Evolutionary conservation across 192 early-diverging fungal genomes (phyloP).

Genomic region (Rhizoclosmatium globosum): DNA sequence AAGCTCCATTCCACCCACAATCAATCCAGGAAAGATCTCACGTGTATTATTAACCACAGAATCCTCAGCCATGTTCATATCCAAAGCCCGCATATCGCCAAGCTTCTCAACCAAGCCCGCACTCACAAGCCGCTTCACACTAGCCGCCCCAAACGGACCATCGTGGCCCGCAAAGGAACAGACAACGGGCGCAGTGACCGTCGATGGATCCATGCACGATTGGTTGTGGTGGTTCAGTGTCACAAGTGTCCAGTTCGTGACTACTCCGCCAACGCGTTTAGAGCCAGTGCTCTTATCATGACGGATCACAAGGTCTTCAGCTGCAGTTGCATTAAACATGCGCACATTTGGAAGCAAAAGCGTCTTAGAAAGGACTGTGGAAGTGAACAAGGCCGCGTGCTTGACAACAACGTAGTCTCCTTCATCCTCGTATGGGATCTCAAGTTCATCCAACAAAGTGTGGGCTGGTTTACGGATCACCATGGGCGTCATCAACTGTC

Average conservation of each 20-base stretch:
- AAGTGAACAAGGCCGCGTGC: constrained; percentile 70
- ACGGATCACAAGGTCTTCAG: constrained; percentile 75
- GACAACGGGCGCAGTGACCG: constrained; percentile 70
- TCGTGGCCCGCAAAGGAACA: constrained; percentile 74
- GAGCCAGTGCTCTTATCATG: constrained; percentile 38
- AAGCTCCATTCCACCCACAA: constrained; percentile 78
- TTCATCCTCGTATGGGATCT: constrained; percentile 74
- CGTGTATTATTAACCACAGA: constrained; percentile 70
- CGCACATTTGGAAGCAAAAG: constrained; percentile 70
- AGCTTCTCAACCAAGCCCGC: constrained; percentile 65
- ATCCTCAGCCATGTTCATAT: constrained; percentile 77
- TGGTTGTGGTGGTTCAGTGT: constrained; percentile 56
- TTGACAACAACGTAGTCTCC: constrained; percentile 78
- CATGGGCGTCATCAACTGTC: constrained; percentile 72
- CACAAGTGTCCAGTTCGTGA: constrained; percentile 81
- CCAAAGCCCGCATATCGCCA: constrained; percentile 69
- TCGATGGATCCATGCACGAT: constrained; percentile 79
- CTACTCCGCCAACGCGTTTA: constrained; percentile 68
- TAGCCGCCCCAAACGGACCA: constrained; percentile 73
- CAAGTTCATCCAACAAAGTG: constrained; percentile 68
- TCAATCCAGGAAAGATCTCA: constrained; percentile 70
- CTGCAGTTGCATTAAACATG: constrained; percentile 79
- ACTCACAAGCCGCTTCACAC: constrained; percentile 69
- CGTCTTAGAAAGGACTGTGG: constrained; percentile 73
- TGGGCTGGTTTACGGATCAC: constrained; percentile 77